Evolutionary conservation across 2,329 filamentous ascomycete species (phyloP).

Genomic region (Hirsutella thompsonii): DNA sequence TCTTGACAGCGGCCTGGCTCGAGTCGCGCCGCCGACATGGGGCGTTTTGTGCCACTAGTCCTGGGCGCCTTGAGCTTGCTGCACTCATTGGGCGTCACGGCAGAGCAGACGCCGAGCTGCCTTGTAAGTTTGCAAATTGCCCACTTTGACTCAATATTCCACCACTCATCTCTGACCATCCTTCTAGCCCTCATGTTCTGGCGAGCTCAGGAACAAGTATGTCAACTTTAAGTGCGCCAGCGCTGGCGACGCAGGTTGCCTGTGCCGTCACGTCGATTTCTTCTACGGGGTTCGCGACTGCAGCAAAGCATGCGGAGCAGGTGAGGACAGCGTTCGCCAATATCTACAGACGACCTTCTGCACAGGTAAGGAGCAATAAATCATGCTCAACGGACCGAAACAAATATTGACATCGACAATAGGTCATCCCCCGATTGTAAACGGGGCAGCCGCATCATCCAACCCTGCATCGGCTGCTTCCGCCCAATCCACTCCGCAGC

Average conservation of each 20-base stretch:
- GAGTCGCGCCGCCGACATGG: slow-evolving; percentile 10
- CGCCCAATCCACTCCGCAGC: background rate
- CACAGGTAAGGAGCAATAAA: slow-evolving; percentile 3
- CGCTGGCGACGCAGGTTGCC: slow-evolving; percentile 21
- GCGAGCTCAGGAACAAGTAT: slow-evolving; percentile 9
- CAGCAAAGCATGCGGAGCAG: slow-evolving; percentile 15
- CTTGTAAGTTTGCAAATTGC: slow-evolving; percentile 15
- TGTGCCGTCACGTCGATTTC: slow-evolving; percentile 20
- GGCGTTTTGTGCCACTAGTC: slow-evolving; percentile 12
- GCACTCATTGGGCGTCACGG: slow-evolving; percentile 11
- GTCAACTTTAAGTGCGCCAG: slow-evolving; percentile 12
- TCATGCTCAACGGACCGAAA: background rate
- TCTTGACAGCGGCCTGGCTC: background rate
- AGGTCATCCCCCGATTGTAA: background rate
- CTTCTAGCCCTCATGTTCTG: slow-evolving; percentile 10
- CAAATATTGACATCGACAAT: background rate
- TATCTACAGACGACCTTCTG: slow-evolving; percentile 13
- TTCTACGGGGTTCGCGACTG: slow-evolving; percentile 22
- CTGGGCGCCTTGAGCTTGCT: slow-evolving; percentile 16
- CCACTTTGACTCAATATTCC: background rate
- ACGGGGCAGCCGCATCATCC: background rate
- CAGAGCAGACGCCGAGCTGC: slow-evolving; percentile 12
- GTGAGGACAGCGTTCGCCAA: slow-evolving; percentile 14
- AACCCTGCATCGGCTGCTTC: background rate
- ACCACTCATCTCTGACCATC: slow-evolving; percentile 2